Evolutionary conservation across 2,329 filamentous ascomycete species (phyloP), one percentile per base, ranked within the genome.

Genomic region (Colletotrichum aenigma): DNA sequence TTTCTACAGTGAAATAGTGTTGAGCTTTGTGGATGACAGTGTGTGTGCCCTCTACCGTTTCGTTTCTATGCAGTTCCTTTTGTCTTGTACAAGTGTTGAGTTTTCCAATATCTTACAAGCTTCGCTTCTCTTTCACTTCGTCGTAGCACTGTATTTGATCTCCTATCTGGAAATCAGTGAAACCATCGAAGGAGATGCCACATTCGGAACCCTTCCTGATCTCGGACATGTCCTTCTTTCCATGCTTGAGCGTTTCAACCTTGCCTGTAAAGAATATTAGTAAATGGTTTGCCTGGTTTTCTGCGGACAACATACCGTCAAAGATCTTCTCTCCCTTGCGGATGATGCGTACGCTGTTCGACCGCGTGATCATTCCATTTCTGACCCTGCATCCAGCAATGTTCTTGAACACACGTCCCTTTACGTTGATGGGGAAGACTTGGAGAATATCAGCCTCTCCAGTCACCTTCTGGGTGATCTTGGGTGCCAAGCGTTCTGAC

Each of bases 201-300:
- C 97, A 99, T 85, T 99, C 97, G n/a, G 90, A 92, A 74, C 96
- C 96, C 86, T 98, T 98, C 80, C 92, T 93, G 92, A 98, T 97
- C 81, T 98, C 95, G 61, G 88, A 88, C 34, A 97, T 94, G 78
- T 98, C 95, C 83, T 97, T 97, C 89, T 98, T 98, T 83, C 94
- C 92, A 81, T 97, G 94, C 87, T 97, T 98, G 74, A 99, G 91
- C 2, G 95, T 95, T 21, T 92, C 90, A 58, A 98, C 91, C 67
- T 89, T 90, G 78, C 96, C 96, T 98, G 58, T 7, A 24, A n/a
- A 78, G 48, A 30, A 10, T 32, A 32, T 75, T 69, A 74, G 16
- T n/a, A 15, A 12, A 32, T 7, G 12, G 32, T 21, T 34, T 52
- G 3, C 69, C 32, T 60, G 62, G 13, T 70, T 64, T 26, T 52